phyloP scores from a whole-genome alignment of 2,329 filamentous ascomycete species.

The Fusarium sp. region DNA sequence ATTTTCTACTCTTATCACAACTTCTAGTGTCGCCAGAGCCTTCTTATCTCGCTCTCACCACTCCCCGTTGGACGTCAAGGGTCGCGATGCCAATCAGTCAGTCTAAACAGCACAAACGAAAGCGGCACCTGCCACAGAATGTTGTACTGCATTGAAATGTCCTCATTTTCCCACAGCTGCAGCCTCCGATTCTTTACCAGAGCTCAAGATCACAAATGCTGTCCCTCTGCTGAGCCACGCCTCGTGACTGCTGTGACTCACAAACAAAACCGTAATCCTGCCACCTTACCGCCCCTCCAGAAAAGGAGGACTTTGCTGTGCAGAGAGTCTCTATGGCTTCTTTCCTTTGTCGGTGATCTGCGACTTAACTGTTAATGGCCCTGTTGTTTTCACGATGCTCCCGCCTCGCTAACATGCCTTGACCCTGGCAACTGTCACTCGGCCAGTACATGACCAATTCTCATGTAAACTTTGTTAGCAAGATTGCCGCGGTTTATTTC shows the following conservation, averaged over 20 bases:
- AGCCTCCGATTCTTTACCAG: accelerated
- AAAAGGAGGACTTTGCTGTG: background rate
- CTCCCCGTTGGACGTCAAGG: background rate
- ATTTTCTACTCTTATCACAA: accelerated
- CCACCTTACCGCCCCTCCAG: background rate
- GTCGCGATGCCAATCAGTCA: too few relatives aligned
- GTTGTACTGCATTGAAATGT: accelerated
- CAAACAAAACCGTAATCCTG: background rate
- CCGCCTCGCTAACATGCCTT: background rate
- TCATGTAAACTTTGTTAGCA: too few relatives aligned
- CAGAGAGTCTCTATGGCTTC: accelerated
- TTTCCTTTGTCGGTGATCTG: accelerated
- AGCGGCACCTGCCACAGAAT: background rate
- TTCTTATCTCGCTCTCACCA: background rate
- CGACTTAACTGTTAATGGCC: background rate
- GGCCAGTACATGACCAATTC: background rate
- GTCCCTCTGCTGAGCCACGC: too few relatives aligned
- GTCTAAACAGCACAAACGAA: background rate
- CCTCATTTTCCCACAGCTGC: accelerated
- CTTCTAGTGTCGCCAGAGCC: background rate
- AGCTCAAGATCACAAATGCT: accelerated
- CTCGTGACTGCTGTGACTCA: background rate
- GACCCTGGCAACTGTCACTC: background rate
- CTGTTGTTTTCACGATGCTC: background rate
- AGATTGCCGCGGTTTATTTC: accelerated